Evolutionary conservation across 2,329 filamentous ascomycete genomes (phyloP).

Genomic region (Scedosporium aurantiacum): DNA sequence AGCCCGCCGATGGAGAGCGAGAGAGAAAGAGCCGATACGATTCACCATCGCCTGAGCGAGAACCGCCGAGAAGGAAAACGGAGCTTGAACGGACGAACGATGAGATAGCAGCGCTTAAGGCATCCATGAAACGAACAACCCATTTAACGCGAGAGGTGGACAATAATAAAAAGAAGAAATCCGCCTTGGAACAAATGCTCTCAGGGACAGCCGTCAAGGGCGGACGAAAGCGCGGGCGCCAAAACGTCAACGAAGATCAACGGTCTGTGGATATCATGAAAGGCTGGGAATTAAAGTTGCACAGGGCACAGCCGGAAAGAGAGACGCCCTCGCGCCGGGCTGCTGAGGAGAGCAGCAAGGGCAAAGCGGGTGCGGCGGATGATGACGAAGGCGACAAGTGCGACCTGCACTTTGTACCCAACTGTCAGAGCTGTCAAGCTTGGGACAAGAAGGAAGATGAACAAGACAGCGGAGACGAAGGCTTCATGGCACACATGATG

Average conservation of each 20-base stretch:
- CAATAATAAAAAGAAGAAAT: slow-evolving; percentile 50
- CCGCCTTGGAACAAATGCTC: slow-evolving; percentile 62
- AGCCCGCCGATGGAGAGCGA: not conserved
- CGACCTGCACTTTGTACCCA: slow-evolving; percentile 90
- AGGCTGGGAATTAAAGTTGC: slow-evolving; percentile 70
- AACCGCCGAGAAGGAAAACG: slow-evolving; percentile 26
- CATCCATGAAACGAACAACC: slow-evolving; percentile 61
- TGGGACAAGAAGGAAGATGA: slow-evolving; percentile 54
- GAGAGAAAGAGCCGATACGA: slow-evolving; percentile 10
- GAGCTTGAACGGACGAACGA: slow-evolving; percentile 63
- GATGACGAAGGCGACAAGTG: slow-evolving; percentile 69
- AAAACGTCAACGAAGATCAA: slow-evolving; percentile 45
- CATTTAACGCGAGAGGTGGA: slow-evolving; percentile 33
- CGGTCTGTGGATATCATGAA: slow-evolving; percentile 61
- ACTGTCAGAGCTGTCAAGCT: slow-evolving; percentile 81
- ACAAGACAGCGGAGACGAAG: slow-evolving; percentile 47
- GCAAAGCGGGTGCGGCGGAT: slow-evolving; percentile 11
- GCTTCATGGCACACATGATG: slow-evolving; percentile 79
- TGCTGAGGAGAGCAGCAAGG: slow-evolving; percentile 18
- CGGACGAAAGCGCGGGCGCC: slow-evolving; percentile 54
- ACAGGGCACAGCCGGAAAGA: slow-evolving; percentile 34
- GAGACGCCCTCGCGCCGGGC: slow-evolving; percentile 16
- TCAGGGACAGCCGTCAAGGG: slow-evolving; percentile 59
- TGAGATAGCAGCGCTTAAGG: slow-evolving; percentile 70
- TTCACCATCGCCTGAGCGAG: slow-evolving; percentile 8